These are phyloP conservation scores for Ceratocystis huliohia DNA, from an alignment of 2,329 filamentous ascomycete species.

Conservation along the genomic window DNA sequence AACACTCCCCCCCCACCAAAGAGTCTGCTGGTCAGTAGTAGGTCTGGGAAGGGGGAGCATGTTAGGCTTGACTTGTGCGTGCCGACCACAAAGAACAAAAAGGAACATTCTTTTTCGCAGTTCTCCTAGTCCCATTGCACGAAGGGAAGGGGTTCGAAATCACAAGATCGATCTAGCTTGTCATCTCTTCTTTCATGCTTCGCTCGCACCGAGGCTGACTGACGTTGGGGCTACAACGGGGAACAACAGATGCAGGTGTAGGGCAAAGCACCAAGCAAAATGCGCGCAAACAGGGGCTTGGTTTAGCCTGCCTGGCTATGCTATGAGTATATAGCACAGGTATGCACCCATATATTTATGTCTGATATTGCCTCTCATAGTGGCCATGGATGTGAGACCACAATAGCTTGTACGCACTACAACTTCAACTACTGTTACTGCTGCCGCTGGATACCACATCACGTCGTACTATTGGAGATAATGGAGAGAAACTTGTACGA, in stretches of 20 bases:
- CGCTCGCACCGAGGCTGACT: slow-evolving; percentile 3
- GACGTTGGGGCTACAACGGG: neutral
- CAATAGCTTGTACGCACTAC: neutral
- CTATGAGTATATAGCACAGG: neutral
- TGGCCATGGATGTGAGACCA: too few species aligned
- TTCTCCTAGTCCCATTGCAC: neutral
- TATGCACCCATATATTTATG: neutral
- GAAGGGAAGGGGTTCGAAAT: neutral
- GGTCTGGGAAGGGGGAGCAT: too few species aligned
- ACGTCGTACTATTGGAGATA: neutral
- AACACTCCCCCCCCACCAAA: too few species aligned
- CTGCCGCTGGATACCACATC: too few species aligned
- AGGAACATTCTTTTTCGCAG: neutral
- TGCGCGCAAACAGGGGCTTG: neutral
- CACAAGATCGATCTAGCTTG: slow-evolving; percentile 6
- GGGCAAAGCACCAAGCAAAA: slow-evolving; percentile 3
- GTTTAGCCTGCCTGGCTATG: neutral
- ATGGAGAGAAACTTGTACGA: neutral
- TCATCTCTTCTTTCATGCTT: slow-evolving; percentile 3
- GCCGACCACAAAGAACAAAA: neutral
- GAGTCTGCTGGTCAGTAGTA: too few species aligned
- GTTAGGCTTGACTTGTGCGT: neutral
- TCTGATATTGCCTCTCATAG: neutral
- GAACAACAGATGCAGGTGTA: neutral
- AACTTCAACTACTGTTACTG: neutral